phyloP scores from a whole-genome alignment of 345 rosid species.

The Rhizophora mangle region DNA sequence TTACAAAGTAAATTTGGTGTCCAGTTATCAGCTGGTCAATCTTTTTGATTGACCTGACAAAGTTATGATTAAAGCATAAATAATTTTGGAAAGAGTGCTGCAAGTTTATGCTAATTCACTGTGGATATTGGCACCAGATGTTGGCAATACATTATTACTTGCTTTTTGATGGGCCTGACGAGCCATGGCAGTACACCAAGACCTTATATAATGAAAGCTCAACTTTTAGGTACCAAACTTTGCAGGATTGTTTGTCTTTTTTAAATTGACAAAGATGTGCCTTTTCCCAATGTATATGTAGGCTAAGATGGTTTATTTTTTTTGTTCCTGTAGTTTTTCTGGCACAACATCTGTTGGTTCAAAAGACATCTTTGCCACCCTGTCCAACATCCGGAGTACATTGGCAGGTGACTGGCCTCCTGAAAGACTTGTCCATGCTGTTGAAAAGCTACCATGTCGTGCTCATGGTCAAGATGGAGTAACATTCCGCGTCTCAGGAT shows the following conservation, averaged over 20 bases:
- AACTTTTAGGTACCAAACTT: conserved; percentile 54
- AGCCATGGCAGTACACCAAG: conserved; percentile 67
- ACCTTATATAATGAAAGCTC: conserved; percentile 67
- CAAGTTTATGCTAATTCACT: background rate
- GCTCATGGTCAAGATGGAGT: conserved; percentile 60
- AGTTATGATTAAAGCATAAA: background rate
- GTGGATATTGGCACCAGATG: conserved; percentile 52
- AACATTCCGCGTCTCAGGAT: conserved; percentile 72
- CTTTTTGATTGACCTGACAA: background rate
- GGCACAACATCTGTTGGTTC: conserved; percentile 57
- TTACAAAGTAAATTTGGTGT: background rate
- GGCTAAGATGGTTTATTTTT: conserved; percentile 2
- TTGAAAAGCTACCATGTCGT: conserved; percentile 83
- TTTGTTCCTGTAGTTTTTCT: conserved; percentile 42
- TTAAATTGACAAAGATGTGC: background rate
- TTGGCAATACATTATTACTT: conserved; percentile 87
- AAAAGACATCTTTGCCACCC: conserved; percentile 46
- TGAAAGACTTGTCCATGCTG: conserved; percentile 80
- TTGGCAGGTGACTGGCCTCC: conserved; percentile 82
- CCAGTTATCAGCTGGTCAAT: background rate
- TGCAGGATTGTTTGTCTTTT: background rate
- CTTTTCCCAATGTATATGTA: background rate
- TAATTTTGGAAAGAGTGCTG: background rate
- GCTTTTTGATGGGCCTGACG: conserved; percentile 85
- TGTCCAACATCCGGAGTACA: conserved; percentile 65